Evolutionary conservation across 176 grass and related monocot species (phyloP).

Genomic region (Lolium perenne): DNA sequence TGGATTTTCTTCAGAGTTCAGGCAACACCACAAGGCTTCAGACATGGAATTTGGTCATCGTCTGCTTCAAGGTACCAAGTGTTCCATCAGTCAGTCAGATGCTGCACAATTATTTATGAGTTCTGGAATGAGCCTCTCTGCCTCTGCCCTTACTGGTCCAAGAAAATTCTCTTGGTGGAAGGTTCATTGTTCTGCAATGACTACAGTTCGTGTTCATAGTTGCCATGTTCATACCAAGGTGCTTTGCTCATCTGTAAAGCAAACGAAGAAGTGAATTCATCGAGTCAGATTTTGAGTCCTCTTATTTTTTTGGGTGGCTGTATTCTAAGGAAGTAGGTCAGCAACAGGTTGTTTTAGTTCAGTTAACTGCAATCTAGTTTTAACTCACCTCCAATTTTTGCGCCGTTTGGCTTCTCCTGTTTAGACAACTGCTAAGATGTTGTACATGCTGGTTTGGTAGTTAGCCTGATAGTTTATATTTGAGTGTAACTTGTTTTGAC

Average conservation of each 20-base stretch:
- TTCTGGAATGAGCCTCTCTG: too few relatives aligned
- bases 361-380: conserved; percentile 26
- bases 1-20: conserved; percentile 13
- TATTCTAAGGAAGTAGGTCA: conserved; percentile 44
- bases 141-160: not conserved
- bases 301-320: conserved; percentile 50
- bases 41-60: conserved; percentile 20
- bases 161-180: conserved; percentile 45
- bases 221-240: conserved; percentile 32
- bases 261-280: conserved; percentile 23
- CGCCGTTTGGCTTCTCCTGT: conserved; percentile 17
- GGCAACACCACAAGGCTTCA: not conserved
- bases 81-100: not conserved
- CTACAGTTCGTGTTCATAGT: conserved; percentile 42
- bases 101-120: too few relatives aligned
- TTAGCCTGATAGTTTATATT: conserved; percentile 7
- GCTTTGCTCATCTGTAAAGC: conserved; percentile 43
- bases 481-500: not conserved
- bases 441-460: conserved; percentile 39
- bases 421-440: conserved; percentile 5
- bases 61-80: not conserved
- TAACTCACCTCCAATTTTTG: not conserved
- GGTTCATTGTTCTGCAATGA: not conserved
- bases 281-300: conserved; percentile 36
- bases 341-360: conserved; percentile 41